Evolutionary conservation across 192 early-diverging fungal genomes (phyloP).

Genomic region (Diversispora epigaea): DNA sequence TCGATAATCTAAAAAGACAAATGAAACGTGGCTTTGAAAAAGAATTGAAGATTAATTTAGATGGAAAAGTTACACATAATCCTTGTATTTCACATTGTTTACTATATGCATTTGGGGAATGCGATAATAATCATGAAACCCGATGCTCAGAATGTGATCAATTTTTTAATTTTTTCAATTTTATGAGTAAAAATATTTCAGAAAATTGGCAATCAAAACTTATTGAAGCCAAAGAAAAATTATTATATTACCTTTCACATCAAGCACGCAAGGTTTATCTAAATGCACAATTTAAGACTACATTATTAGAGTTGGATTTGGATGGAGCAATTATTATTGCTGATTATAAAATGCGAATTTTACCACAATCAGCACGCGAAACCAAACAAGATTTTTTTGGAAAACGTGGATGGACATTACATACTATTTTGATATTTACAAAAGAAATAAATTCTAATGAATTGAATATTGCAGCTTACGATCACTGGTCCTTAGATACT

Average conservation of each 20-base stretch:
- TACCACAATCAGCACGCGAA: background rate
- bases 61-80: background rate
- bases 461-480: too few relatives aligned
- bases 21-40: background rate
- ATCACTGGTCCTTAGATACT: too few relatives aligned
- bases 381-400: background rate
- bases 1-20: background rate
- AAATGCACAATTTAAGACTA: background rate
- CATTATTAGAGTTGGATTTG: background rate
- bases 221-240: background rate
- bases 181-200: background rate
- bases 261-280: background rate
- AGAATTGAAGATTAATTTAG: background rate
- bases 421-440: background rate
- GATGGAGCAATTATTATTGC: background rate
- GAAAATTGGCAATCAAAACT: background rate
- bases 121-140: background rate
- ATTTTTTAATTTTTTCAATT: constrained; percentile 18
- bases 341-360: constrained; percentile 5
- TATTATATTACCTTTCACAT: constrained; percentile 1
- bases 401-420: background rate
- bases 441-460: too few relatives aligned
- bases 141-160: background rate
- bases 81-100: background rate
- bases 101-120: background rate